Evolutionary conservation across 805 yeast species (phyloP).

Genomic region (Candida xiaguanensis): DNA sequence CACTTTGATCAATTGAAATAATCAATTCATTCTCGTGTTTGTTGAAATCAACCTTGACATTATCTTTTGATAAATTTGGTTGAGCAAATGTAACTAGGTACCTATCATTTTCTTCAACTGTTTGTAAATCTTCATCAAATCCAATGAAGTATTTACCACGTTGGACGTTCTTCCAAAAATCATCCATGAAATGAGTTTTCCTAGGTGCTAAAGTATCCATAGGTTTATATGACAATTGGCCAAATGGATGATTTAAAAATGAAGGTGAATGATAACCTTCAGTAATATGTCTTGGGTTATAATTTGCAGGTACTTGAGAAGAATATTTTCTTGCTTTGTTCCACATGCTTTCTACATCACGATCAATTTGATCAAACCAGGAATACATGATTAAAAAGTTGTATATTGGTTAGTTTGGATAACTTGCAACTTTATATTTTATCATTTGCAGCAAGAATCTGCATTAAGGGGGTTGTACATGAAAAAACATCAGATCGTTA

Average conservation of each 20-base stretch:
- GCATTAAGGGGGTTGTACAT: too few species aligned
- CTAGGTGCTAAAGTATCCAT: not conserved
- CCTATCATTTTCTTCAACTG: slow-evolving; percentile 21
- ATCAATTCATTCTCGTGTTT: slow-evolving; percentile 21
- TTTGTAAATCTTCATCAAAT: slow-evolving; percentile 17
- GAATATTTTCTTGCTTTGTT: slow-evolving; percentile 11
- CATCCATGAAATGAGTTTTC: slow-evolving; percentile 5
- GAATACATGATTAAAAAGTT: slow-evolving; percentile 3
- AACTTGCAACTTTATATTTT: too few species aligned
- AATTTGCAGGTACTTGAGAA: slow-evolving; percentile 5
- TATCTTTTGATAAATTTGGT: slow-evolving; percentile 15
- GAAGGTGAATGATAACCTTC: not conserved
- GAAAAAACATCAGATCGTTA: too few species aligned
- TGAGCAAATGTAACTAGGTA: slow-evolving; percentile 17
- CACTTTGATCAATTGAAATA: slow-evolving; percentile 14
- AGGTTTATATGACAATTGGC: not conserved
- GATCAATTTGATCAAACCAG: slow-evolving; percentile 5
- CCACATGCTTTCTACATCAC: slow-evolving; percentile 11
- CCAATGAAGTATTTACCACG: slow-evolving; percentile 9
- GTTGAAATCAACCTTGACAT: slow-evolving; percentile 21
- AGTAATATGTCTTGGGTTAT: slow-evolving; percentile 8
- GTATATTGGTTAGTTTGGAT: too few species aligned
- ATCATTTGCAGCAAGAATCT: not conserved
- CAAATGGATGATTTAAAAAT: not conserved
- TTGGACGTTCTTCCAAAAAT: slow-evolving; percentile 10